Base-by-base conservation (phyloP, 228 moss, liverwort and hornwort genomes). In the Sphagnum magellanicum region DNA sequence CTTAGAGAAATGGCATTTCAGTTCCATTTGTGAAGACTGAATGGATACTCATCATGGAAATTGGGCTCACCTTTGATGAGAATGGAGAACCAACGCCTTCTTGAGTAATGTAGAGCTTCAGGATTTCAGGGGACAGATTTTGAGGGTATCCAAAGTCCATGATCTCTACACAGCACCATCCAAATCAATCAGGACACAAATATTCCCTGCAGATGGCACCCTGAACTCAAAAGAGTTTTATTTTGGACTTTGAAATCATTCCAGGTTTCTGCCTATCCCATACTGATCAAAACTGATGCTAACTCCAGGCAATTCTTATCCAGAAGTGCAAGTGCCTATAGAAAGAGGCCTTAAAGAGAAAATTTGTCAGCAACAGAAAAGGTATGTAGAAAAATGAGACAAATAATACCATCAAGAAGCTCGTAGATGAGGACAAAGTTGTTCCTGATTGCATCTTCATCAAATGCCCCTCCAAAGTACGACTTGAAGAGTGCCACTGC, bases 361-460 rank as follows among this genome's bases (percentile, higher is more conserved):
- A 32, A 32, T 32, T 32, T 32, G 32, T 32, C 32, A 32, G 32
- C 32, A 32, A 32, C 32, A 32, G 32, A 32, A 32, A 32, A 32
- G 32, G 32, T 32, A 32, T 32, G 32, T 32, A 32, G 3, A 32
- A 32, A 65, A 49, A 60, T 16, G 59, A 61, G 66, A 10, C 17
- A 59, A 50, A 50, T 69, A 81, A 70, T 70, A 94, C 94, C 93
- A 77, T 97, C 97, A 77, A 97, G 85, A 67, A 97, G 90, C 80
- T 97, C 97, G 65, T 97, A 97, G 63, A 97, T 97, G 74, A 97
- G 88, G 50, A 97, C 97, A 63, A 97, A 97, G 65, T 97, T 97
- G 81, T 97, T 97, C 74, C 93, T 85, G 74, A 97, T 97, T 57
- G 93, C 93, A 79, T 97, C 97, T 81, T 97, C 97, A 78, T 97